Percentiles rank a stretch among this genome's conserved stretches.
Evolutionary conservation across 1,139 yeast genomes (phyloP).

Genomic region (Pichia sp.): DNA sequence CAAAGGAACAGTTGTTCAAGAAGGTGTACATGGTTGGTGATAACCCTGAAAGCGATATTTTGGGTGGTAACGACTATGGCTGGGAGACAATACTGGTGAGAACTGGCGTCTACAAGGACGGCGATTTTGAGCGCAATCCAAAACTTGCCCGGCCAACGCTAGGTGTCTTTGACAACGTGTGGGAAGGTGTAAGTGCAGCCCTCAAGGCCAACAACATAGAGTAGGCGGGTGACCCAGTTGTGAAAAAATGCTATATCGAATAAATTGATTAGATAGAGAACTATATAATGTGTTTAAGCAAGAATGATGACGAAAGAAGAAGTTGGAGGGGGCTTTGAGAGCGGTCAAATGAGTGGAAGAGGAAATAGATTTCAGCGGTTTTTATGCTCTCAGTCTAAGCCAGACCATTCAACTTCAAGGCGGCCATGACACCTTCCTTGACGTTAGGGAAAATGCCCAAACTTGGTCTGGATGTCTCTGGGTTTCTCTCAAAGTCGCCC

Average conservation of each 20-base stretch:
- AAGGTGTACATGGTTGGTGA: slow-evolving; percentile 92
- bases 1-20: slow-evolving; percentile 40
- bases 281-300: no score
- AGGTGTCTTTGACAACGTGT: slow-evolving; percentile 49
- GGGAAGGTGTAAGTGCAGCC: slow-evolving; percentile 40
- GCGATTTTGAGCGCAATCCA: slow-evolving; percentile 42
- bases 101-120: slow-evolving; percentile 82
- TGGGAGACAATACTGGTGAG: slow-evolving; percentile 83
- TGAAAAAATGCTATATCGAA: not conserved
- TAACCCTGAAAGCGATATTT: slow-evolving; percentile 88
- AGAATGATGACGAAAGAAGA: no score
- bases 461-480: slow-evolving; percentile 39
- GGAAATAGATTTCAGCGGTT: no score
- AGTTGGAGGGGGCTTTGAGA: no score
- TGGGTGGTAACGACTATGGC: slow-evolving; percentile 81
- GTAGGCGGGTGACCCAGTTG: no score
- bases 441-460: slow-evolving; percentile 50
- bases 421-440: slow-evolving; percentile 40
- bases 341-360: no score
- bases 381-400: not conserved
- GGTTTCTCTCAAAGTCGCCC: slow-evolving; percentile 45
- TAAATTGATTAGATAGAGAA: slow-evolving; percentile 2
- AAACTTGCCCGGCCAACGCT: slow-evolving; percentile 41
- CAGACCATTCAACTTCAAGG: slow-evolving; percentile 31
- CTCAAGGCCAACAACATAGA: slow-evolving; percentile 26